Evolutionary conservation across 345 rosid species (phyloP).

Genomic region (Eucalyptus tenuipes): DNA sequence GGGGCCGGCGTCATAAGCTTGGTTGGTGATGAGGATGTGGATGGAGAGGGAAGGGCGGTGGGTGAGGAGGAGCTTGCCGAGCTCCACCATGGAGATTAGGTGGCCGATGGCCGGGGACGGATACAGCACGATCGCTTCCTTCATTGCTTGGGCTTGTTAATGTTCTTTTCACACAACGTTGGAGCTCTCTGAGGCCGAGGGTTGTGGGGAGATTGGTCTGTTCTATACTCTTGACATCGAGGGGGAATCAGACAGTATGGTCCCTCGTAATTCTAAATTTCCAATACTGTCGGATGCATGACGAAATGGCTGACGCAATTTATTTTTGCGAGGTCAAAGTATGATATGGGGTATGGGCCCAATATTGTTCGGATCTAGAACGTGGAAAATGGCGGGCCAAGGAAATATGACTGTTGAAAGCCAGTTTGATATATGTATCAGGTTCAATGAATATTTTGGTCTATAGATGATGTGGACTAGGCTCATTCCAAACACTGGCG

Average conservation of each 20-base stretch:
- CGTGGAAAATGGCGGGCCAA: background rate
- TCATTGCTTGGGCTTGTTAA: background rate
- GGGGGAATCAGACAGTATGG: background rate
- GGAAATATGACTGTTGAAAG: background rate
- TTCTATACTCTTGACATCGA: background rate
- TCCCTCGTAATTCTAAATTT: background rate
- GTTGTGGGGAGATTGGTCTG: background rate
- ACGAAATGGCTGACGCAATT: background rate
- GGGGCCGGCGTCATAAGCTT: constrained; percentile 27
- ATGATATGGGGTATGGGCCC: background rate
- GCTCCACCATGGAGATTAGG: constrained; percentile 55
- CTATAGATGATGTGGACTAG: background rate
- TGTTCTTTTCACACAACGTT: background rate
- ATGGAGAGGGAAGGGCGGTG: constrained; percentile 36
- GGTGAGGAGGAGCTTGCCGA: no score
- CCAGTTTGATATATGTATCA: background rate
- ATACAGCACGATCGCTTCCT: constrained; percentile 39
- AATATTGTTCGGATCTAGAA: background rate
- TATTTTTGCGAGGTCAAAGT: background rate
- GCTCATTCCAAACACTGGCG: background rate
- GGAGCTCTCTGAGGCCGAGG: background rate
- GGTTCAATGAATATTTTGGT: background rate
- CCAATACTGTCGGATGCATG: background rate
- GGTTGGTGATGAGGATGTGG: constrained; percentile 28
- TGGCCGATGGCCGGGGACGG: constrained; percentile 63